Evolutionary conservation across 805 yeast genomes (phyloP), one percentile per base, ranked within the genome.

Genomic region (Candida bentonensis): DNA sequence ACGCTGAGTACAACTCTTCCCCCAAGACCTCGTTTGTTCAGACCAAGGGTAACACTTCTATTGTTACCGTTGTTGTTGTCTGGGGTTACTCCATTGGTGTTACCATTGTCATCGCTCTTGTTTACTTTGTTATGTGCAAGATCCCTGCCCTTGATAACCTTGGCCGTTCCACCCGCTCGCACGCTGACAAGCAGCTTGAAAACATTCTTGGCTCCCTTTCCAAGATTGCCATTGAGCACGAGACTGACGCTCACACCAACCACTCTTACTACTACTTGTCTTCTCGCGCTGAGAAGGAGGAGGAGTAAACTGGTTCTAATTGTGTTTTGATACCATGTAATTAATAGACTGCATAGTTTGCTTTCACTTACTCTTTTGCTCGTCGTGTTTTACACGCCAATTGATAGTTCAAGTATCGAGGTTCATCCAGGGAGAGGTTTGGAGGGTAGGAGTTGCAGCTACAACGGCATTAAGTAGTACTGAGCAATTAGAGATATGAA

Each of bases 21-120:
- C 64, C 64, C 26, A 47, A 49, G 28, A 60, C 56, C 43, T 41
- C 46, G 43, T 59, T 87, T 80, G 89, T 56, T 40, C 64, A 61
- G 60, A 60, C 65, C 42, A 92, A 84, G 71, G 87, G 87, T 80
- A 82, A 94, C 94, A 86, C 88, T 66, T 94, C 86, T 72, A 81
- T 86, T 57, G 95, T 86, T 60, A 79, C 96, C 49, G 94, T 86
- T 63, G 87, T 81, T 65, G 82, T 94, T 73, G 75, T 82, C 69
- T 86, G 92, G 92, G 70, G 83, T 64, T 86, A 83, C 88, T 84
- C 95, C 52, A 81, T 86, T 72, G 94, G 95, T 77, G 85, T 82
- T 69, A 85, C 86, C 84, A 85, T 94, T 74, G 78, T 79, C 71
- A 69, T 86, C 74, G 95, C 95, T 67, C 94, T 95, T 76, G 85